phyloP scores from a whole-genome alignment of 345 rosid species.

The Ceriops decandra region DNA sequence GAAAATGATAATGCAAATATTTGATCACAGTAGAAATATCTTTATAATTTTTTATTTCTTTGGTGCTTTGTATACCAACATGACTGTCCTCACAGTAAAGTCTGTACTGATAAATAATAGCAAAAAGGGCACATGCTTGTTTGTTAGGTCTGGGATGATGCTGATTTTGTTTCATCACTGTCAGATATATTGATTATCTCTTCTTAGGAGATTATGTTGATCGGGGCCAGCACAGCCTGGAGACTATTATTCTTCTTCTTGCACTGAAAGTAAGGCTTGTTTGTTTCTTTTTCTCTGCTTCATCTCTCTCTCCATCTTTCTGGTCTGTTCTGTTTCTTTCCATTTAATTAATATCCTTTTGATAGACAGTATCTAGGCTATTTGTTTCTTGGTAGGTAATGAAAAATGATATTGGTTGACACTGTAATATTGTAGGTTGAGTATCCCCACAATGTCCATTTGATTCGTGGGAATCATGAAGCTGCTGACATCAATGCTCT shows the following conservation, averaged over 20 bases:
- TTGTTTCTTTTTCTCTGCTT: background rate
- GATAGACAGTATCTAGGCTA: background rate
- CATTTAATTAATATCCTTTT: background rate
- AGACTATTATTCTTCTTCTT: conserved; percentile 88
- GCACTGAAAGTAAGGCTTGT: conserved; percentile 72
- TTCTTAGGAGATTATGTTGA: conserved; percentile 99
- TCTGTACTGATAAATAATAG: background rate
- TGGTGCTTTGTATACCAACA: too few species aligned
- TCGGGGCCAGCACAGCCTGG: conserved; percentile 98
- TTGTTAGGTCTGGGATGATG: conserved; percentile 4
- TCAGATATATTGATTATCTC: conserved; percentile 97
- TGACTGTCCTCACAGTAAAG: too few species aligned
- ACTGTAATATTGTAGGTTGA: conserved; percentile 61
- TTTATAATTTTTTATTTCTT: too few species aligned
- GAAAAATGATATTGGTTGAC: conserved; percentile 14
- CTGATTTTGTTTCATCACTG: conserved; percentile 25
- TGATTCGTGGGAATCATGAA: conserved; percentile 99
- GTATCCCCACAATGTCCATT: conserved; percentile 78
- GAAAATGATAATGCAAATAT: too few species aligned
- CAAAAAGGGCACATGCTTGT: background rate
- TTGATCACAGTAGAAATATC: too few species aligned
- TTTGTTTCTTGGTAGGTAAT: conserved; percentile 9
- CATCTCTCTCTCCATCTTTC: conserved; percentile 2
- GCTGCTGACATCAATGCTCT: conserved; percentile 99
- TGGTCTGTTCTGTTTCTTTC: conserved; percentile 3